These are phyloP conservation scores for Axilococcus clingmanii DNA, from an alignment of 139 green algal genomes.

Conservation along the genomic window DNA sequence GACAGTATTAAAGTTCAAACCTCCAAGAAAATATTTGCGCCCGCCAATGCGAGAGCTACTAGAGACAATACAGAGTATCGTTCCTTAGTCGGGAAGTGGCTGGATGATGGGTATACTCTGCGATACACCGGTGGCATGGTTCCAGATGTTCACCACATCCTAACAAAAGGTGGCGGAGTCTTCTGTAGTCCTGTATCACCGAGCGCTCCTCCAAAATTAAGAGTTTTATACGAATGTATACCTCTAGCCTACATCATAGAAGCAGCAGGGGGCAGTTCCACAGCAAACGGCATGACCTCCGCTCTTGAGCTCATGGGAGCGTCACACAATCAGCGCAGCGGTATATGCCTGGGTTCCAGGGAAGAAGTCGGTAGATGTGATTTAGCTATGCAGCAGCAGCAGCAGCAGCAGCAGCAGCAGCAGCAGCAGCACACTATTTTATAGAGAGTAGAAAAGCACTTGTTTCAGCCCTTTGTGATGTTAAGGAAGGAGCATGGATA, in stretches of 20 bases:
- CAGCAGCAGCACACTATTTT: no score
- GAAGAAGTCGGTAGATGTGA: slow-evolving; percentile 42
- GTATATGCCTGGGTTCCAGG: slow-evolving; percentile 43
- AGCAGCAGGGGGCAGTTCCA: slow-evolving; percentile 55
- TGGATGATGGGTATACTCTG: slow-evolving; percentile 40
- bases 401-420: no score
- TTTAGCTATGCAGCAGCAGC: slow-evolving; percentile 34
- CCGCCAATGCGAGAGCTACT: slow-evolving; percentile 58
- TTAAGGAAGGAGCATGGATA: no score
- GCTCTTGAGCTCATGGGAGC: slow-evolving; percentile 5
- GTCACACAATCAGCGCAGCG: slow-evolving; percentile 15
- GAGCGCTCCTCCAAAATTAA: slow-evolving; percentile 59
- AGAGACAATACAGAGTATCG: slow-evolving; percentile 15
- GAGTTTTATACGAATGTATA: slow-evolving; percentile 73
- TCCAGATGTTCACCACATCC: slow-evolving; percentile 77
- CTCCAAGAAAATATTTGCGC: slow-evolving; percentile 46
- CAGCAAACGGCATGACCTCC: slow-evolving; percentile 21
- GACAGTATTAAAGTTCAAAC: slow-evolving; percentile 20
- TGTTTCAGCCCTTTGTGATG: no score
- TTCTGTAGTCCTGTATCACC: slow-evolving; percentile 68
- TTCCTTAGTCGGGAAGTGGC: slow-evolving; percentile 48
- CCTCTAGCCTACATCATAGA: slow-evolving; percentile 66
- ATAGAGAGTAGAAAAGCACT: no score
- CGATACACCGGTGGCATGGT: slow-evolving; percentile 69
- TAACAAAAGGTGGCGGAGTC: slow-evolving; percentile 71